Evolutionary conservation across 2,329 filamentous ascomycete species (phyloP).

Genomic region (Juglanconis sp.): DNA sequence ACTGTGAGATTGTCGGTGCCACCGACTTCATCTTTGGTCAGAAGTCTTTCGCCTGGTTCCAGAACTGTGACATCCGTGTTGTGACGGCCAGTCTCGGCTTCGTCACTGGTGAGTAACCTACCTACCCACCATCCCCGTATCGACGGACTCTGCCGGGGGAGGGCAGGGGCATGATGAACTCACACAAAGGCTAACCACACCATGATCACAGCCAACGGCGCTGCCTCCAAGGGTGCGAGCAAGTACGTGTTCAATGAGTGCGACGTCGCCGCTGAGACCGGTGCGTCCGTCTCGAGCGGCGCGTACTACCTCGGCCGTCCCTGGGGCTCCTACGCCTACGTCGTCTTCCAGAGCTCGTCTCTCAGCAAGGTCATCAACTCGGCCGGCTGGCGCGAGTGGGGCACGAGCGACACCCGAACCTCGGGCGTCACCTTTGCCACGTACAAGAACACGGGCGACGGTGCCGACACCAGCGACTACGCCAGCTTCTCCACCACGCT

Average conservation of each 20-base stretch:
- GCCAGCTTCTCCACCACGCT: slow-evolving; percentile 40
- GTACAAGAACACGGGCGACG: slow-evolving; percentile 56
- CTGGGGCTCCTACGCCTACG: slow-evolving; percentile 43
- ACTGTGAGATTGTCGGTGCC: slow-evolving; percentile 42
- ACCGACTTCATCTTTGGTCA: slow-evolving; percentile 51
- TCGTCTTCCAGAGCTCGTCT: slow-evolving; percentile 45
- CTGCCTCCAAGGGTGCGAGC: slow-evolving; percentile 32
- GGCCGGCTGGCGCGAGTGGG: slow-evolving; percentile 58
- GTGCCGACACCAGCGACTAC: slow-evolving; percentile 50
- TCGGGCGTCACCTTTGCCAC: slow-evolving; percentile 54
- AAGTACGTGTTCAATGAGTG: slow-evolving; percentile 46
- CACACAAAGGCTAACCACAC: not conserved
- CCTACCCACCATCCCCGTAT: slow-evolving; percentile 3
- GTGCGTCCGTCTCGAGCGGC: slow-evolving; percentile 33
- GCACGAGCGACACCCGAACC: slow-evolving; percentile 41
- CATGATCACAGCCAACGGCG: slow-evolving; percentile 35
- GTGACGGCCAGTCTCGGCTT: slow-evolving; percentile 34
- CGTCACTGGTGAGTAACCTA: slow-evolving; percentile 36
- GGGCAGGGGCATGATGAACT: too few species aligned
- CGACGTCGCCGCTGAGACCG: slow-evolving; percentile 36
- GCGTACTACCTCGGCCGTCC: slow-evolving; percentile 47
- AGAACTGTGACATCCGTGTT: slow-evolving; percentile 38
- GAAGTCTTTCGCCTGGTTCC: slow-evolving; percentile 40
- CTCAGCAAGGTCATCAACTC: slow-evolving; percentile 55
- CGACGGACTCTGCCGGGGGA: too few species aligned